phyloP scores from a whole-genome alignment of 495 filamentous ascomycete species.

The Podospora anserina region DNA sequence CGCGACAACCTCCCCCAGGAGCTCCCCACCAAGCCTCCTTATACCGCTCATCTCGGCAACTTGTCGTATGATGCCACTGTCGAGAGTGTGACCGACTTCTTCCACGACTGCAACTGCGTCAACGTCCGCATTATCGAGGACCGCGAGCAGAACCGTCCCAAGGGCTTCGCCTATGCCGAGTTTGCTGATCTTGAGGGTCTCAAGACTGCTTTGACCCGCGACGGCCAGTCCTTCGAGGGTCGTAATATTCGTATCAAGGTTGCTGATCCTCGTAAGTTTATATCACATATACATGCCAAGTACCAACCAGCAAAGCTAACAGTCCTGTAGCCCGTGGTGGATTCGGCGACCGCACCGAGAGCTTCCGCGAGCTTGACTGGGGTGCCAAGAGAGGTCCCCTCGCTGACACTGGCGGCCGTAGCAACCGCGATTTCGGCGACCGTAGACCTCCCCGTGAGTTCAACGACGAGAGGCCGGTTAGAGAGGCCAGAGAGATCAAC shows the following conservation, averaged over 20 bases:
- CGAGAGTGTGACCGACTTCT: constrained; percentile 78
- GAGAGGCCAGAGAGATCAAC: constrained; percentile 85
- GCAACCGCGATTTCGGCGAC: constrained; percentile 51
- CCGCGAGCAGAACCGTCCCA: constrained; percentile 83
- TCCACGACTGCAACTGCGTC: constrained; percentile 74
- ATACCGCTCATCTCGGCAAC: constrained; percentile 93
- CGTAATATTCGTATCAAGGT: constrained; percentile 77
- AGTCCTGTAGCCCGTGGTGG: constrained; percentile 65
- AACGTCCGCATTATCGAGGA: constrained; percentile 96
- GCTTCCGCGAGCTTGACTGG: constrained; percentile 56
- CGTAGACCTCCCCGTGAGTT: constrained; percentile 37
- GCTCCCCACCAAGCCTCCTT: constrained; percentile 89
- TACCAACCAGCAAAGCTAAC: constrained; percentile 19
- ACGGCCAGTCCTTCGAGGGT: constrained; percentile 75
- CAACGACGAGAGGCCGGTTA: constrained; percentile 71
- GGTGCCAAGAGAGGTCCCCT: constrained; percentile 85
- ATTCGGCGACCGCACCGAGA: constrained; percentile 47
- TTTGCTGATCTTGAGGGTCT: constrained; percentile 85
- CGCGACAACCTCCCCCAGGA: constrained; percentile 70
- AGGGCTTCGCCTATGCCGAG: constrained; percentile 97
- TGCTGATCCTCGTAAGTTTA: constrained; percentile 45
- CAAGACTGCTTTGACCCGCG: constrained; percentile 83
- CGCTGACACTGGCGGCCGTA: constrained; percentile 59
- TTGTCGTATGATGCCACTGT: constrained; percentile 88
- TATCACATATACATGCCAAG: background rate